Evolutionary conservation across 257 asterid species (phyloP).

Genomic region (Nicotiana noctiflora): DNA sequence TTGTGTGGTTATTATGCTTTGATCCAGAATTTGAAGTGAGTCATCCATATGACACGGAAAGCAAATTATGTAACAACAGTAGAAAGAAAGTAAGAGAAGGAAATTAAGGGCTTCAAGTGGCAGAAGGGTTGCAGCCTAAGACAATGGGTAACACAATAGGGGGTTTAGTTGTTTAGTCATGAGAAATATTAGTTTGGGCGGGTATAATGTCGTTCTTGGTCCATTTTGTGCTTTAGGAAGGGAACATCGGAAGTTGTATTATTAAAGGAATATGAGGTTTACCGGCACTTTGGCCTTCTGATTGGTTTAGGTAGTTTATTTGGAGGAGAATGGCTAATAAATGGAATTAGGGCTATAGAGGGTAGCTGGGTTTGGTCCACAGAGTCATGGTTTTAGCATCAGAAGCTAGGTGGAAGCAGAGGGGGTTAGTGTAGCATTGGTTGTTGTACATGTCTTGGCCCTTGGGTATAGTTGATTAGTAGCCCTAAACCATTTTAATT

Average conservation of each 20-base stretch:
- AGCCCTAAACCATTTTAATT: background rate
- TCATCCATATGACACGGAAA: background rate
- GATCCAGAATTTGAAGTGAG: background rate
- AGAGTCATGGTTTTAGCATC: background rate
- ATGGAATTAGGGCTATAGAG: background rate
- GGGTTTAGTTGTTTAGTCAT: background rate
- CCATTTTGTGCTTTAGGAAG: background rate
- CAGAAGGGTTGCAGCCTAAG: background rate
- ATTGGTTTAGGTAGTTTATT: background rate
- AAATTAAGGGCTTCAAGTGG: background rate
- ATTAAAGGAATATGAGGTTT: background rate
- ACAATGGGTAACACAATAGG: background rate
- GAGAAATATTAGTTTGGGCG: background rate
- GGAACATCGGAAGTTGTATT: background rate
- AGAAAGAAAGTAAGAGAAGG: background rate
- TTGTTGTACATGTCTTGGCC: background rate
- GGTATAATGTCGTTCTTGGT: background rate
- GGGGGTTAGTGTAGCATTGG: background rate
- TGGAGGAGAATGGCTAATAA: background rate
- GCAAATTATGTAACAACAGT: background rate
- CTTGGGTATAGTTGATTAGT: background rate
- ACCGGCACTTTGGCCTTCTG: background rate
- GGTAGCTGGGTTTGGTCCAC: constrained; percentile 1
- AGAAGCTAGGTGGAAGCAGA: background rate
- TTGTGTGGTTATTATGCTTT: background rate